phyloP scores from a whole-genome alignment of 345 rosid species.

The Carallia pectinifolia region DNA sequence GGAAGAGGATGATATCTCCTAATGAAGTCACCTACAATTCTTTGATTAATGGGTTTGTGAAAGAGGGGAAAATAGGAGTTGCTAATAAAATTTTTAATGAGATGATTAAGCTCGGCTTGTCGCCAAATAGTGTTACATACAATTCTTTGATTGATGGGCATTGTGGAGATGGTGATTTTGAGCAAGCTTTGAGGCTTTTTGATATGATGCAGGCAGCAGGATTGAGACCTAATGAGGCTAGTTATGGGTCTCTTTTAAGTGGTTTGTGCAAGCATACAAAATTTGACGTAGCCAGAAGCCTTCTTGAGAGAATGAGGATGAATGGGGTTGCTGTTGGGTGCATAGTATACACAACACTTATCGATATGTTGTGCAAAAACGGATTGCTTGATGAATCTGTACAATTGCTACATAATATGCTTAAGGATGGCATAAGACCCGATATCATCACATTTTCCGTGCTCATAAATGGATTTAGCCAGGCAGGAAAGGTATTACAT shows the following conservation, averaged over 20 bases:
- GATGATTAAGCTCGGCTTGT: conserved; percentile 58
- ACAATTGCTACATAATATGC: conserved; percentile 53
- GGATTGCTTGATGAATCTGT: conserved; percentile 61
- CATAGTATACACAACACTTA: conserved; percentile 61
- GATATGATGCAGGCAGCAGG: conserved; percentile 56
- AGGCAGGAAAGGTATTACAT: conserved; percentile 40
- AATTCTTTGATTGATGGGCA: conserved; percentile 70
- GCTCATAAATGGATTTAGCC: conserved; percentile 73
- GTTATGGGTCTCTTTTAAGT: conserved; percentile 65
- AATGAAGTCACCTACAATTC: conserved; percentile 75
- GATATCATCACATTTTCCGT: conserved; percentile 77
- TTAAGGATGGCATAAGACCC: conserved; percentile 52
- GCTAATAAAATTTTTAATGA: conserved; percentile 61
- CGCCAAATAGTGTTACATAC: conserved; percentile 58
- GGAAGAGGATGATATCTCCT: conserved; percentile 60
- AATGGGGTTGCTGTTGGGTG: conserved; percentile 48
- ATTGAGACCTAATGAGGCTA: conserved; percentile 54
- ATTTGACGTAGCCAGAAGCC: conserved; percentile 51
- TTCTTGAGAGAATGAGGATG: conserved; percentile 67
- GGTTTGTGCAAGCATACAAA: conserved; percentile 66
- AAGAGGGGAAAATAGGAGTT: conserved; percentile 62
- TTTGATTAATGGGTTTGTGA: conserved; percentile 64
- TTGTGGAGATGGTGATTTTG: conserved; percentile 46
- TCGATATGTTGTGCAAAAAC: conserved; percentile 72
- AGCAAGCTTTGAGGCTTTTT: conserved; percentile 62